These are phyloP conservation scores for Paecilomyces formosus DNA, from an alignment of 2,329 filamentous ascomycete species.

Conservation along the genomic window DNA sequence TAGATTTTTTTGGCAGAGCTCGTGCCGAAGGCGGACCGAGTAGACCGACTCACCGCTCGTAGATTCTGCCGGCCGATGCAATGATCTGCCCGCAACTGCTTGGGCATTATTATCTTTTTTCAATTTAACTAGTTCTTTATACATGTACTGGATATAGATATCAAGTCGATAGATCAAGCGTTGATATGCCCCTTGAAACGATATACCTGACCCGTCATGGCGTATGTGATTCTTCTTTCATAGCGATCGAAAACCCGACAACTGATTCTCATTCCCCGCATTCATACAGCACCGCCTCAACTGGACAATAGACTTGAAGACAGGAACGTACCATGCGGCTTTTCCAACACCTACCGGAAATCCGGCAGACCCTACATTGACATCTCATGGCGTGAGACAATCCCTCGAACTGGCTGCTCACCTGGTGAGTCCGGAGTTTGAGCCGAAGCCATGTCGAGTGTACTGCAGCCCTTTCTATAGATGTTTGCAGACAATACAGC, in stretches of 20 bases:
- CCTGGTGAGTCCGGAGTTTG: conserved; percentile 19
- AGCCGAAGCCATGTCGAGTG: conserved; percentile 44
- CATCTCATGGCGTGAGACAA: conserved; percentile 79
- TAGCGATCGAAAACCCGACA: background rate
- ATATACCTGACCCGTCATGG: conserved; percentile 71
- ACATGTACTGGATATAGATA: background rate
- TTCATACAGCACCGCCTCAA: conserved; percentile 70
- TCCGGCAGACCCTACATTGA: conserved; percentile 77
- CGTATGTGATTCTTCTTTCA: conserved; percentile 44
- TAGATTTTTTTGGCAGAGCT: background rate
- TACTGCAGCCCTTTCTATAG: conserved; percentile 85
- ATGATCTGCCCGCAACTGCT: background rate
- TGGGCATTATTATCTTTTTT: background rate
- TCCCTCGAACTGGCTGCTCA: conserved; percentile 62
- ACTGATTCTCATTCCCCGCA: background rate
- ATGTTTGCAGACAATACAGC: conserved; percentile 75
- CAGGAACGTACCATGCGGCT: conserved; percentile 66
- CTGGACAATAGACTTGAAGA: conserved; percentile 76
- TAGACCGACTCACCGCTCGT: conserved; percentile 5
- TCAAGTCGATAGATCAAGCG: conserved; percentile 1
- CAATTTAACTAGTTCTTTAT: background rate
- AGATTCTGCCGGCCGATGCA: conserved; percentile 1
- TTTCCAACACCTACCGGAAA: conserved; percentile 81
- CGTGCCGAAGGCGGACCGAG: conserved; percentile 5
- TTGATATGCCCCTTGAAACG: conserved; percentile 57